phyloP scores from a whole-genome alignment of 768 basidiomycete species.

The Zangia roseola region DNA sequence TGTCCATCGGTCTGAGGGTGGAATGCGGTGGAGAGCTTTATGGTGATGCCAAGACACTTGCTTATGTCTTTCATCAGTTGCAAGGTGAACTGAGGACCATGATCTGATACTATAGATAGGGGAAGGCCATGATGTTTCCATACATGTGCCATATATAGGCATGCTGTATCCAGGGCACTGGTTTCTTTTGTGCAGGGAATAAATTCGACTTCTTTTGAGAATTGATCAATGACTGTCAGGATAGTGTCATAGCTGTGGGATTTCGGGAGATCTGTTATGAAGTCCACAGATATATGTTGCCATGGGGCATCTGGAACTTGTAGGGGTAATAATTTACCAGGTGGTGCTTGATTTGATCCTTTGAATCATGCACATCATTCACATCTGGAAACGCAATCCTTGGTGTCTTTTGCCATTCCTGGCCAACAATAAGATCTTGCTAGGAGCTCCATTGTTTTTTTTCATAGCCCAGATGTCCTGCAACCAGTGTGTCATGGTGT shows the following conservation, averaged over 20 bases:
- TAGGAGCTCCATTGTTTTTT: not conserved
- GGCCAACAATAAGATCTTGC: not conserved
- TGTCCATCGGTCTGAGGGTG: constrained; percentile 37
- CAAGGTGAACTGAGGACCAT: not conserved
- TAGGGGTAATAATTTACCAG: not conserved
- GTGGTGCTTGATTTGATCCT: not conserved
- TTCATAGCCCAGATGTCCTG: not conserved
- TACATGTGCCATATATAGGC: not conserved
- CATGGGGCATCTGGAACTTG: not conserved
- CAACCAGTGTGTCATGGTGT: not conserved
- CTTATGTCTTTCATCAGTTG: not conserved
- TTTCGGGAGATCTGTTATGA: not conserved
- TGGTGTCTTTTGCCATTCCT: not conserved
- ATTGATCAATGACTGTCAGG: not conserved
- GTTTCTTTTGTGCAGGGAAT: too few species aligned
- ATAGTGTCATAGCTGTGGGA: not conserved
- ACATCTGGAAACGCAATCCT: not conserved
- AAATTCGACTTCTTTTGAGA: too few species aligned
- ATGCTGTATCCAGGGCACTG: too few species aligned
- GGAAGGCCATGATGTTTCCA: constrained; percentile 5
- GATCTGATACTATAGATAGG: not conserved
- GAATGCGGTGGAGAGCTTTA: constrained; percentile 27
- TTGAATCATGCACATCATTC: not conserved
- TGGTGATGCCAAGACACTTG: constrained; percentile 12
- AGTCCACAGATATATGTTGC: not conserved